Percentiles rank a stretch among this genome's conserved stretches.
These are phyloP conservation scores for Aspergillus funiculosus DNA, from an alignment of 495 filamentous ascomycete genomes.

Conservation along the genomic window DNA sequence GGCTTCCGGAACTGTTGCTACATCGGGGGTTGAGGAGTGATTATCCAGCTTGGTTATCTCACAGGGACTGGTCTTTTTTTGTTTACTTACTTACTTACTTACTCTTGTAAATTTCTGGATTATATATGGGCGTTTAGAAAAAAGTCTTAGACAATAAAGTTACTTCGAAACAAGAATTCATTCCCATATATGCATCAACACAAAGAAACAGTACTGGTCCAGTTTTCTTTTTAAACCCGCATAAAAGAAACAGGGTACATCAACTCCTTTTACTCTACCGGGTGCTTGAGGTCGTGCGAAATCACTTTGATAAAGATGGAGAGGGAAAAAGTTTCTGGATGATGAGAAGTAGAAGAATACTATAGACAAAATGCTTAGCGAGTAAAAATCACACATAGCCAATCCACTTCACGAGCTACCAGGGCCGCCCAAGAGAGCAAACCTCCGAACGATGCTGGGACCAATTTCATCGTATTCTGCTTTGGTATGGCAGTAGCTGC, in stretches of 20 bases:
- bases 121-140: too few species aligned
- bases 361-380: slow-evolving; percentile 21
- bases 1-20: too few species aligned
- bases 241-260: too few species aligned
- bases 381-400: slow-evolving; percentile 4
- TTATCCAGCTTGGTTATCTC: too few species aligned
- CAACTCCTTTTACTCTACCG: slow-evolving; percentile 6
- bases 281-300: not conserved
- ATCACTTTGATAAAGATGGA: slow-evolving; percentile 10
- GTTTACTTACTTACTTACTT: not conserved
- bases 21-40: not conserved
- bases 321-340: too few species aligned
- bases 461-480: slow-evolving; percentile 93
- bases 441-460: slow-evolving; percentile 90
- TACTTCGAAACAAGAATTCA: too few species aligned
- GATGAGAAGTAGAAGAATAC: slow-evolving; percentile 21
- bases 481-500: slow-evolving; percentile 98
- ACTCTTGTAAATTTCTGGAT: too few species aligned
- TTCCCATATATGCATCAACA: too few species aligned
- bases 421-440: slow-evolving; percentile 88
- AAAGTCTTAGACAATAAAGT: too few species aligned
- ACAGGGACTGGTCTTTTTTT: too few species aligned
- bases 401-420: slow-evolving; percentile 49
- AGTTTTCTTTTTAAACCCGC: too few species aligned
- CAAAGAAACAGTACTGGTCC: too few species aligned